A percentile compares a stretch with the other conserved stretches of the same genome.
Evolutionary conservation across 2,329 filamentous ascomycete species (phyloP).

Genomic region (Periconia sp.): DNA sequence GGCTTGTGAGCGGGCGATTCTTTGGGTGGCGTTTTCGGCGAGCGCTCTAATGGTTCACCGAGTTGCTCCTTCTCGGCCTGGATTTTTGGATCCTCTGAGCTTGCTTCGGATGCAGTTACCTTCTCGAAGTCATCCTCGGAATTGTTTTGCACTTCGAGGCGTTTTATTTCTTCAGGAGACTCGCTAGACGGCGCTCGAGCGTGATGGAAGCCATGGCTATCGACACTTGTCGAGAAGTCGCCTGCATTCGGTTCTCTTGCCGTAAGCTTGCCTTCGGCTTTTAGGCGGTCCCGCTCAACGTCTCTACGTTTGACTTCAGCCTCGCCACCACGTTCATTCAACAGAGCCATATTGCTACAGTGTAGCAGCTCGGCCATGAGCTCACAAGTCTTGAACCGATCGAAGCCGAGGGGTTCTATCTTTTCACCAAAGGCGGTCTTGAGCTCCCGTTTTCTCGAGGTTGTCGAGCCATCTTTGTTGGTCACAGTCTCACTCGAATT

Average conservation of each 20-base stretch:
- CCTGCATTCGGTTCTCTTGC: slow-evolving; percentile 62
- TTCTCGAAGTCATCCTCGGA: slow-evolving; percentile 95
- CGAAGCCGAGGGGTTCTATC: slow-evolving; percentile 94
- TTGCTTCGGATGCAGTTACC: slow-evolving; percentile 72
- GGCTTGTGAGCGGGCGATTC: slow-evolving; percentile 28
- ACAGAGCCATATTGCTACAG: slow-evolving; percentile 96
- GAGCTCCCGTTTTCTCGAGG: slow-evolving; percentile 74
- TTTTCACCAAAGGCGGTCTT: slow-evolving; percentile 88
- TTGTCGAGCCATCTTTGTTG: slow-evolving; percentile 62
- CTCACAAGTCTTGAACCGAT: slow-evolving; percentile 98
- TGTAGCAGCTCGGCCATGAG: slow-evolving; percentile 97
- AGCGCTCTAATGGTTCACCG: slow-evolving; percentile 44
- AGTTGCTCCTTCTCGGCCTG: slow-evolving; percentile 57
- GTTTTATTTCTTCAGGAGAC: slow-evolving; percentile 70
- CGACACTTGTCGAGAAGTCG: slow-evolving; percentile 58
- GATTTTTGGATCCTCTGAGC: slow-evolving; percentile 67
- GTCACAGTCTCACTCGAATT: slow-evolving; percentile 68
- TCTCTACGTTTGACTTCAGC: slow-evolving; percentile 83
- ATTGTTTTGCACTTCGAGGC: slow-evolving; percentile 78
- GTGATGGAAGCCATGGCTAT: slow-evolving; percentile 59
- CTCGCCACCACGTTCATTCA: slow-evolving; percentile 91
- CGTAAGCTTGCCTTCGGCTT: slow-evolving; percentile 77
- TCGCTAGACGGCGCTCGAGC: slow-evolving; percentile 54
- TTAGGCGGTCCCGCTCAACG: slow-evolving; percentile 78
- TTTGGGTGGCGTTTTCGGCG: slow-evolving; percentile 52